Base-by-base conservation (phyloP, 1,139 yeast species). In the Wickerhamomyces sp. region DNA sequence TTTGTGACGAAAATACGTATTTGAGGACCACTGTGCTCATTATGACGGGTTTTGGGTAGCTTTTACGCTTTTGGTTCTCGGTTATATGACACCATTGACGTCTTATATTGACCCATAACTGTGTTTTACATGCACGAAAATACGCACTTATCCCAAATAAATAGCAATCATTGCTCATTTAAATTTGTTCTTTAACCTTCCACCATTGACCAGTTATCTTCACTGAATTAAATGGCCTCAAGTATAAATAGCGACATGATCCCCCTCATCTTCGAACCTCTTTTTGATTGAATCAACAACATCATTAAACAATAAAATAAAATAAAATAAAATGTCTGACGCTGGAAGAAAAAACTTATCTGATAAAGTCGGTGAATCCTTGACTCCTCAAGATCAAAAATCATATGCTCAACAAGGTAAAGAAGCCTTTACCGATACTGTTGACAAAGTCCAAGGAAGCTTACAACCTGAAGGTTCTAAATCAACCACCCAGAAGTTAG, bases 371-470 rank as follows among this genome's bases (percentile, higher is more conserved):
- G 40, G 70, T 42, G 95, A 86, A 72, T 59, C 74, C 36, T 47
- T 84, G 40, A 85, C 77, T 54, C 96, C 96, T 59, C 81, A 87
- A 48, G 65, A 77, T 41, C 73, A 84, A 61, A 88, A 88, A 72
- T 52, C 80, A 35, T 66, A 71, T 53, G 63, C 68, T 33, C 83
- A 86, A 56, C 68, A 81, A 66, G 81, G 79, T 50, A 81, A 83
- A 72, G 96, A 88, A 69, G 46, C 62, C 31, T 79, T 76, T 48
- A 81, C 95, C 42, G 82, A 76, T 60, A 60, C 68, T 30, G 71
- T 69, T 51, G 96, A 88, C 72, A 70, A 74, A 59, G 63, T 74
- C 39, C 89, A 84, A 46, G 70, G 74, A 40, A 63, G 70, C 44
- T 58, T 70, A 39, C 74, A 76, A 48, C 88, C 94, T 45, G 78